Conservation (phyloP, 768 basidiomycete species). For the Trametes villosa region DNA sequence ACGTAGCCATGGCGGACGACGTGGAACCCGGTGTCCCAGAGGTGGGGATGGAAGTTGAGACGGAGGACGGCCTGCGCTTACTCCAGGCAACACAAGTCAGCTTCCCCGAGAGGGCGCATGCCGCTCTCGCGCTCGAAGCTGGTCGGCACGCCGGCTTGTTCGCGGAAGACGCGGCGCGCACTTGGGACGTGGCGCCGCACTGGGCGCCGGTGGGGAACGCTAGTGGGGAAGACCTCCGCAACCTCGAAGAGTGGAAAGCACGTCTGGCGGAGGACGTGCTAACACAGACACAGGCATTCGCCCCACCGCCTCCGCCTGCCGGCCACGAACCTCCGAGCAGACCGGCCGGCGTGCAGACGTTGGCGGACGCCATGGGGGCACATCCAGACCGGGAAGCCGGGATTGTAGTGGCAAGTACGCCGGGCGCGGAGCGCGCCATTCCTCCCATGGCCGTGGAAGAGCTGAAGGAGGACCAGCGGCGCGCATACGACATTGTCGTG, state of each 20-base stretch:
- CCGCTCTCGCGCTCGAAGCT: neutral
- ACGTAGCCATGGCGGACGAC: neutral
- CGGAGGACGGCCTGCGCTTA: neutral
- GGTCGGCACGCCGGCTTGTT: neutral
- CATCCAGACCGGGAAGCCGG: no score
- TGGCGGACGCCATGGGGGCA: no score
- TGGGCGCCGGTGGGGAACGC: neutral
- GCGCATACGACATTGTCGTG: constrained; percentile 43
- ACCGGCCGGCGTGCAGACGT: no score
- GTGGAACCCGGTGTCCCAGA: no score
- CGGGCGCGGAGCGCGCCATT: neutral
- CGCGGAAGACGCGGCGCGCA: neutral
- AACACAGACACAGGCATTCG: neutral
- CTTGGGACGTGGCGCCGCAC: neutral
- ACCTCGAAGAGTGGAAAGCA: neutral
- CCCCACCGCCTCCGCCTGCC: no score
- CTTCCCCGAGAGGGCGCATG: neutral
- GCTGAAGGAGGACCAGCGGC: constrained; percentile 39
- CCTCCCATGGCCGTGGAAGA: constrained; percentile 6
- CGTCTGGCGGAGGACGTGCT: neutral
- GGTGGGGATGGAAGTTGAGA: no score
- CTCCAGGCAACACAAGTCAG: neutral
- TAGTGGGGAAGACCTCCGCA: neutral
- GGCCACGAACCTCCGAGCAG: no score
- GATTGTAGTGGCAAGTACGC: no score